Evolutionary conservation across 1,284 basidiomycete genomes (phyloP).

Genomic region (Leccinum insolens): DNA sequence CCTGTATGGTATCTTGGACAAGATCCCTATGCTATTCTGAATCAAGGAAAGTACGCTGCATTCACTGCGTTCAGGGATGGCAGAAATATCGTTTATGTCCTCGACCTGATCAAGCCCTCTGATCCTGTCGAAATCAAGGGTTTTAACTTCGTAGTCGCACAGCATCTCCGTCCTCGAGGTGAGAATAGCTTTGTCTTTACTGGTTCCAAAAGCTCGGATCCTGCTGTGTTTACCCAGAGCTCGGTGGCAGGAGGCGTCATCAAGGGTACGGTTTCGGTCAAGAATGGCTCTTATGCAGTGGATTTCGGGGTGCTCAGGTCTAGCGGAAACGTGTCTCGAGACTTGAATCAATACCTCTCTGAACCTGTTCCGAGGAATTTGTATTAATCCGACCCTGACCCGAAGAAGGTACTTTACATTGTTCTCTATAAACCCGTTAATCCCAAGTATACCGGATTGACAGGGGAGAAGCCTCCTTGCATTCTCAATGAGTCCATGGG

Average conservation of each 20-base stretch:
- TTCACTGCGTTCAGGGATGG: constrained; percentile 53
- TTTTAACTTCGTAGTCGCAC: constrained; percentile 50
- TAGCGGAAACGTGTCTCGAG: not conserved
- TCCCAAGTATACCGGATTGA: constrained; percentile 21
- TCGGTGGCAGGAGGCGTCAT: constrained; percentile 19
- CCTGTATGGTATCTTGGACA: constrained; percentile 57
- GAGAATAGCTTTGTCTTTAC: constrained; percentile 23
- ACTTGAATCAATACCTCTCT: constrained; percentile 17
- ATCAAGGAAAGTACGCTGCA: constrained; percentile 40
- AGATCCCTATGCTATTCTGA: constrained; percentile 51
- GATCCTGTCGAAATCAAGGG: constrained; percentile 23
- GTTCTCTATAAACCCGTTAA: constrained; percentile 26
- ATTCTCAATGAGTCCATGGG: constrained; percentile 24
- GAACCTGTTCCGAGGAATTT: constrained; percentile 13
- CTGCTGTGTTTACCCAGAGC: not conserved
- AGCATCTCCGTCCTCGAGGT: constrained; percentile 42
- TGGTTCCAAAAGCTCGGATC: constrained; percentile 1
- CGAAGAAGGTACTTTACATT: constrained; percentile 13
- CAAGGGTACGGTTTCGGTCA: constrained; percentile 15
- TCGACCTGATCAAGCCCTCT: constrained; percentile 41
- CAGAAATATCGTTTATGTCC: constrained; percentile 48
- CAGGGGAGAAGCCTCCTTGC: constrained; percentile 26
- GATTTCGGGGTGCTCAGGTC: constrained; percentile 7
- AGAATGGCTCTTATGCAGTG: constrained; percentile 3
- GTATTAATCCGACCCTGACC: not conserved